Percentiles rank a stretch among this genome's conserved stretches.
These are phyloP conservation scores for Starmerella sp. DNA, from an alignment of 805 yeast species.

Conservation along the genomic window DNA sequence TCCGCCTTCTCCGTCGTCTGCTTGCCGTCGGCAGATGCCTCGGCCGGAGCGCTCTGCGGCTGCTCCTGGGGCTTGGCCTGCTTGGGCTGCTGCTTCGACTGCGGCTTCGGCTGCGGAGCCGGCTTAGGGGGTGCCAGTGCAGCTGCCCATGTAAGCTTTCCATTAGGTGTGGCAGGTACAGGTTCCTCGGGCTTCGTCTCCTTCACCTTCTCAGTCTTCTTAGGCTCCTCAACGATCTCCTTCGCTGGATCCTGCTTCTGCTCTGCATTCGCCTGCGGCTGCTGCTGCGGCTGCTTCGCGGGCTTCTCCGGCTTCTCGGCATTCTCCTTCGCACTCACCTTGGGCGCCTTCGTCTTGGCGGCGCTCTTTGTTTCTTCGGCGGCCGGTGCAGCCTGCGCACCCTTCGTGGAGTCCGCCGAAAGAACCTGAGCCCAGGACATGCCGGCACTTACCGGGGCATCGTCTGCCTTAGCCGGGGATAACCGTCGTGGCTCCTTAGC, in stretches of 20 bases:
- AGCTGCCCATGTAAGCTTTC: conserved; percentile 23
- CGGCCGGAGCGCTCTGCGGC: not conserved
- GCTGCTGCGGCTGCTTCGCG: not conserved
- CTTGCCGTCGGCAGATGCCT: not conserved
- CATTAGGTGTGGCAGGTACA: conserved; percentile 10
- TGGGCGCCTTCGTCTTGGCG: not conserved
- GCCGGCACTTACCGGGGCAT: not conserved
- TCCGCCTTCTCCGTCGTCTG: not conserved
- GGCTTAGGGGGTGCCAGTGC: conserved; percentile 19
- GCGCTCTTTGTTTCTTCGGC: not conserved
- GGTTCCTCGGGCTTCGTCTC: conserved; percentile 9
- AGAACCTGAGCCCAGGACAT: conserved; percentile 1
- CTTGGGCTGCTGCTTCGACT: conserved; percentile 1
- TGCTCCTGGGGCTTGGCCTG: not conserved
- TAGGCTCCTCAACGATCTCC: not conserved
- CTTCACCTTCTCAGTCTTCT: not conserved
- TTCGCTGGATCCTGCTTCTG: not conserved
- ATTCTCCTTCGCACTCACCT: not conserved
- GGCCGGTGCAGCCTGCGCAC: not conserved
- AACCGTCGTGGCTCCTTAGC: conserved; percentile 1
- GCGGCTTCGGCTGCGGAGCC: conserved; percentile 6
- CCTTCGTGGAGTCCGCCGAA: not conserved
- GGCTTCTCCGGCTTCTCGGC: not conserved
- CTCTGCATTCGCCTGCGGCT: not conserved
- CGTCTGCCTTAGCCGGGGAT: not conserved